Conservation (phyloP, 305 asterid genomes). For the Fraxinus paxiana region DNA sequence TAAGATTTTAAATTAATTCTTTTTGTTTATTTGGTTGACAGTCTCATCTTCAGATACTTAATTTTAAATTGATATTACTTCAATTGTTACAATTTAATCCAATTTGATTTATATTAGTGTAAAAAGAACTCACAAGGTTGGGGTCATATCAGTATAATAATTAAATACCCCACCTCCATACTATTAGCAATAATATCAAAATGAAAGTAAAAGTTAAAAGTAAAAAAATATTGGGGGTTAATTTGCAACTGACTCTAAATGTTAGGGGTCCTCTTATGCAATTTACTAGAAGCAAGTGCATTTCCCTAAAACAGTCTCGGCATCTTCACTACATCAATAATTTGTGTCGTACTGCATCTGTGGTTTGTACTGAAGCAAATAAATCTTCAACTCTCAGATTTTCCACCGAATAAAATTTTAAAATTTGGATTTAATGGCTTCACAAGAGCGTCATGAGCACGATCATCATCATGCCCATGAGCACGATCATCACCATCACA, state of each 20-base stretch:
- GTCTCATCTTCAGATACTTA: neutral
- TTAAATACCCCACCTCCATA: neutral
- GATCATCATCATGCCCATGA: conserved; percentile 19
- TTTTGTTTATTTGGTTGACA: neutral
- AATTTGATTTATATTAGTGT: neutral
- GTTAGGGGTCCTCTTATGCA: neutral
- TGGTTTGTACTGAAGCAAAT: neutral
- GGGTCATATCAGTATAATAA: neutral
- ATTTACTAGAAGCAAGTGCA: neutral
- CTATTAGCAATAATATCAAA: neutral
- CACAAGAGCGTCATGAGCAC: conserved; percentile 27
- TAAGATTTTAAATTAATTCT: neutral
- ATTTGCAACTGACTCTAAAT: neutral
- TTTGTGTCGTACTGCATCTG: neutral
- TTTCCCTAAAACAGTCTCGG: neutral
- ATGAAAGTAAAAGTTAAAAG: neutral
- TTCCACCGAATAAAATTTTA: neutral
- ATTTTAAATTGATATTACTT: neutral
- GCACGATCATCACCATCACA: conserved; percentile 19
- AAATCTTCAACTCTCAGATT: neutral
- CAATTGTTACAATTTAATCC: neutral
- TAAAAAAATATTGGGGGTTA: neutral
- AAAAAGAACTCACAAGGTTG: neutral
- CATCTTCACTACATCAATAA: neutral
- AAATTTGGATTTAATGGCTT: conserved; percentile 26